Percentiles rank a stretch among this genome's conserved stretches.
These are phyloP conservation scores for Cutaneotrichosporon cutaneum DNA, from an alignment of 1,284 basidiomycete genomes.

Conservation along the genomic window DNA sequence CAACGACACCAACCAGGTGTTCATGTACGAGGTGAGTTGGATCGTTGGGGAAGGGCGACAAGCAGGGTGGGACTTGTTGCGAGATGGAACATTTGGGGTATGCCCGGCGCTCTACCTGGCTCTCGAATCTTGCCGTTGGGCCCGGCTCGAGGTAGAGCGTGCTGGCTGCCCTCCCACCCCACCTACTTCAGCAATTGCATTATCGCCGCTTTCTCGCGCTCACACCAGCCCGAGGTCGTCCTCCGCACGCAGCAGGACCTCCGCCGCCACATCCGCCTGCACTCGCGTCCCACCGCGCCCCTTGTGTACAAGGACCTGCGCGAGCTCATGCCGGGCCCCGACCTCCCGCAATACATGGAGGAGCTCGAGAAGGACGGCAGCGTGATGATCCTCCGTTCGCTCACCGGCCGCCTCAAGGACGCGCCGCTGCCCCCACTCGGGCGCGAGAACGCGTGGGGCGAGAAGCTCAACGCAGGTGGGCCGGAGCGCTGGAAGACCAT, in stretches of 20 bases:
- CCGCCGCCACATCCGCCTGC: constrained; percentile 43
- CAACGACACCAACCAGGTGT: constrained; percentile 46
- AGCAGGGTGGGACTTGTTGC: background rate
- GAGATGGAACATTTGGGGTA: no score
- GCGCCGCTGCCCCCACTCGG: constrained; percentile 45
- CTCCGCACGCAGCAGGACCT: constrained; percentile 38
- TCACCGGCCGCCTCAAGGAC: constrained; percentile 40
- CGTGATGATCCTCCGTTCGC: constrained; percentile 47
- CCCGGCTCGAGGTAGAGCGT: no score
- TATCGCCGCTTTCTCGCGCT: background rate
- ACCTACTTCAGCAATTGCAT: no score
- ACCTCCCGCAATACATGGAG: constrained; percentile 26
- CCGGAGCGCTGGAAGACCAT: constrained; percentile 42
- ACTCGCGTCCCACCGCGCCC: constrained; percentile 37
- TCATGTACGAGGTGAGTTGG: constrained; percentile 46
- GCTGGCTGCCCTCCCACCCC: no score
- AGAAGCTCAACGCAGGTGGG: constrained; percentile 38
- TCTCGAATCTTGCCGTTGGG: no score
- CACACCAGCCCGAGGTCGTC: constrained; percentile 42
- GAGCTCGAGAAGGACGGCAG: constrained; percentile 41
- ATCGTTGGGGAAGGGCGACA: background rate
- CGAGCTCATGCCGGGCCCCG: constrained; percentile 36
- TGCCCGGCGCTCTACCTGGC: background rate
- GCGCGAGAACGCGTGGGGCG: constrained; percentile 41
- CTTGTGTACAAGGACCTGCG: constrained; percentile 37